These are phyloP conservation scores for Withania somnifera DNA, from an alignment of 305 asterid genomes.

Conservation along the genomic window DNA sequence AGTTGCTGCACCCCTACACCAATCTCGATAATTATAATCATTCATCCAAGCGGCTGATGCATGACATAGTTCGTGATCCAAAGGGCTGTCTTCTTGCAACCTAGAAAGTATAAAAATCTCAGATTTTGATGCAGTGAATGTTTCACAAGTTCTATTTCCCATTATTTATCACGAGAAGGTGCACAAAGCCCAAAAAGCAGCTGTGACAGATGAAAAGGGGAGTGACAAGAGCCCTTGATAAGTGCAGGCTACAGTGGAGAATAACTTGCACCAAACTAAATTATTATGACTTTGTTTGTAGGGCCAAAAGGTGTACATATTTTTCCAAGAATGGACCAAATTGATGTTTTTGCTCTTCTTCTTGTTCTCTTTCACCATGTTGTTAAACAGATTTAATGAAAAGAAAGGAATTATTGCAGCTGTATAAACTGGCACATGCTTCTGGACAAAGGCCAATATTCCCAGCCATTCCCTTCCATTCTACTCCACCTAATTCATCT, in stretches of 20 bases:
- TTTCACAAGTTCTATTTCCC: background rate
- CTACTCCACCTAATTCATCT: slow-evolving; percentile 11
- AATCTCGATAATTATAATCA: background rate
- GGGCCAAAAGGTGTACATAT: slow-evolving; percentile 7
- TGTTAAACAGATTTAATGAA: slow-evolving; percentile 2
- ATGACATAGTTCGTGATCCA: background rate
- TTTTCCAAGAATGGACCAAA: slow-evolving; percentile 21
- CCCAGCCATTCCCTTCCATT: slow-evolving; percentile 15
- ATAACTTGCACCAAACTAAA: slow-evolving; percentile 1
- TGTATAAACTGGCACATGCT: slow-evolving; percentile 15
- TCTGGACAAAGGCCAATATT: slow-evolving; percentile 26
- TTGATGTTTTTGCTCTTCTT: slow-evolving; percentile 13
- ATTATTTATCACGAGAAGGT: background rate
- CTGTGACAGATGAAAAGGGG: background rate
- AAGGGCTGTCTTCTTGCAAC: background rate
- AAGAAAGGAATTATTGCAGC: background rate
- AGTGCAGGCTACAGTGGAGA: background rate
- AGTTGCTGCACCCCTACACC: background rate
- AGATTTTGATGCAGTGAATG: background rate
- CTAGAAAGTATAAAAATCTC: background rate
- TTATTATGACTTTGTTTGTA: slow-evolving; percentile 8
- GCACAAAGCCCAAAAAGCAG: slow-evolving; percentile 2
- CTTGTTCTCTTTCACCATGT: slow-evolving; percentile 14
- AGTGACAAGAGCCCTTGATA: slow-evolving; percentile 7
- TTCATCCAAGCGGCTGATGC: background rate